phyloP scores from a whole-genome alignment of 805 yeast genomes.

The Nakazawaea ishiwadae region DNA sequence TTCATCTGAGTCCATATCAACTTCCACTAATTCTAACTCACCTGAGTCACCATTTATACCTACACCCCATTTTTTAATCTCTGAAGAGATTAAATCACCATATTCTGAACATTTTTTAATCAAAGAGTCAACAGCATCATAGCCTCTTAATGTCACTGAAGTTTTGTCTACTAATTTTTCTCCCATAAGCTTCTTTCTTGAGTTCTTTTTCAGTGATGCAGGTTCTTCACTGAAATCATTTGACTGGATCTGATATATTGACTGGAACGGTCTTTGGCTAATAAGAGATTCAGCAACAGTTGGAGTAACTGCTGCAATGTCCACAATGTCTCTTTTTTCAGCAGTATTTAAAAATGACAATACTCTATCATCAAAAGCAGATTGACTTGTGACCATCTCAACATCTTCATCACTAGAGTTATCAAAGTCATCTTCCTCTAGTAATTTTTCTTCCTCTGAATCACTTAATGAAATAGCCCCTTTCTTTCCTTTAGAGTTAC shows the following conservation, averaged over 20 bases:
- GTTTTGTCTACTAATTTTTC: slow-evolving; percentile 70
- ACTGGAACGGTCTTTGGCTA: slow-evolving; percentile 63
- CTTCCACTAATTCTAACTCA: slow-evolving; percentile 62
- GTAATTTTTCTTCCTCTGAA: slow-evolving; percentile 41
- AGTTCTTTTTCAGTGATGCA: slow-evolving; percentile 20
- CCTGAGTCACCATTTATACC: slow-evolving; percentile 57
- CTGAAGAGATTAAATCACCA: slow-evolving; percentile 65
- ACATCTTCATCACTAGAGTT: slow-evolving; percentile 33
- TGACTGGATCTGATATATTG: slow-evolving; percentile 55
- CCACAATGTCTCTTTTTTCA: slow-evolving; percentile 68
- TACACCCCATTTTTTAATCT: slow-evolving; percentile 89
- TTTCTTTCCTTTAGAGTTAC: background rate
- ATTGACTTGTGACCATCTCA: slow-evolving; percentile 3
- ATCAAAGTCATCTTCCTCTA: slow-evolving; percentile 43
- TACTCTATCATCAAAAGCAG: slow-evolving; percentile 57
- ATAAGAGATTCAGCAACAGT: slow-evolving; percentile 60
- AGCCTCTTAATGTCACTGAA: slow-evolving; percentile 71
- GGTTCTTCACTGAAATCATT: slow-evolving; percentile 40
- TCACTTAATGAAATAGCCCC: slow-evolving; percentile 19
- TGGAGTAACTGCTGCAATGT: slow-evolving; percentile 69
- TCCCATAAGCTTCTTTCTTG: slow-evolving; percentile 55
- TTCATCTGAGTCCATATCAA: slow-evolving; percentile 27
- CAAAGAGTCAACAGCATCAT: slow-evolving; percentile 91
- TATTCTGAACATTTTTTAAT: slow-evolving; percentile 77
- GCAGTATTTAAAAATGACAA: slow-evolving; percentile 78